These are phyloP conservation scores for Aspergillus pseudoglaucus DNA, from an alignment of 2,329 filamentous ascomycete genomes.

Conservation along the genomic window DNA sequence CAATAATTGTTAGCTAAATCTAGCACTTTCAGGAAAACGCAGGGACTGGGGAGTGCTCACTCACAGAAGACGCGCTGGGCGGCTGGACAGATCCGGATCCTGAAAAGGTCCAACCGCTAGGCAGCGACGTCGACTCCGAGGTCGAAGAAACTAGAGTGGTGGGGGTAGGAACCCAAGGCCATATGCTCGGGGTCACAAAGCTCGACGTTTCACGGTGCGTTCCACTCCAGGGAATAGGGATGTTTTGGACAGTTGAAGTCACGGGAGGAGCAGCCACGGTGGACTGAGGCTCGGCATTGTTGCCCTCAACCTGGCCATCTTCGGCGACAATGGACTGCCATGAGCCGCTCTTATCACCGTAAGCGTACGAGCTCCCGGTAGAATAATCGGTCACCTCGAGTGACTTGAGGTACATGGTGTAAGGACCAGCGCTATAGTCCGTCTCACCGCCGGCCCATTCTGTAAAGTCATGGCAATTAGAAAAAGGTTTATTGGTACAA, in stretches of 20 bases:
- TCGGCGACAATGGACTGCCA: conserved; percentile 77
- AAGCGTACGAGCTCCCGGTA: conserved; percentile 77
- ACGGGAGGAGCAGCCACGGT: conserved; percentile 53
- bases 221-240: conserved; percentile 60
- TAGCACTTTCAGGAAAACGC: neutral
- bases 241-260: conserved; percentile 55
- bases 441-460: conserved; percentile 82
- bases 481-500: neutral
- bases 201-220: conserved; percentile 39
- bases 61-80: conserved; percentile 60
- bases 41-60: conserved; percentile 45
- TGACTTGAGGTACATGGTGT: conserved; percentile 73
- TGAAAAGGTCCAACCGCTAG: conserved; percentile 75
- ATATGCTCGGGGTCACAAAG: conserved; percentile 54
- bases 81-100: conserved; percentile 72
- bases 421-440: conserved; percentile 77
- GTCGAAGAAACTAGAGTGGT: conserved; percentile 44
- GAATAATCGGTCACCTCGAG: conserved; percentile 84
- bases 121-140: conserved; percentile 50
- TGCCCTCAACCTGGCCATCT: conserved; percentile 68
- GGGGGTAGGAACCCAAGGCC: conserved; percentile 58
- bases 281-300: conserved; percentile 39
- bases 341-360: conserved; percentile 68
- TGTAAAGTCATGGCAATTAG: conserved; percentile 10
- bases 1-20: conserved; percentile 4